A percentile compares a stretch with the other conserved stretches of the same genome.
phyloP scores from a whole-genome alignment of 352 stramenopile species.

The Phytopythium montanum region DNA sequence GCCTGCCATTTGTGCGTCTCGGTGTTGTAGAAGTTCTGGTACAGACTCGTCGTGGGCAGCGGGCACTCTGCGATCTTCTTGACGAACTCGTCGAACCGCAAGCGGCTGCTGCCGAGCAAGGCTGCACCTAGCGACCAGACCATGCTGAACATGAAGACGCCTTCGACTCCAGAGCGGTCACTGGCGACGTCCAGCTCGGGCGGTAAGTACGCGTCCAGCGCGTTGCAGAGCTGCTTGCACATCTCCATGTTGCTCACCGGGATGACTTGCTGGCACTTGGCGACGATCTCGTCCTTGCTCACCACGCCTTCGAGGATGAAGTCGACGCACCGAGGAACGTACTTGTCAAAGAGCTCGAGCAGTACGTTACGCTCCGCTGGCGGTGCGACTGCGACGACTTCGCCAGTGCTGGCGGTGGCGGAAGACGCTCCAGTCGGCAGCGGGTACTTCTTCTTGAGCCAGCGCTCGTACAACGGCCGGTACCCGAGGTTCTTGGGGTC shows the following conservation, averaged over 20 bases:
- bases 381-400: conserved; percentile 9
- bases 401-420: not conserved
- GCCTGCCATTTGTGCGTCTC: conserved; percentile 89
- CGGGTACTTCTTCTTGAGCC: conserved; percentile 89
- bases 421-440: conserved; percentile 17
- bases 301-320: conserved; percentile 92
- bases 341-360: conserved; percentile 93
- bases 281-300: conserved; percentile 84
- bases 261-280: conserved; percentile 92
- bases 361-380: conserved; percentile 51
- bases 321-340: conserved; percentile 89
- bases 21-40: conserved; percentile 89
- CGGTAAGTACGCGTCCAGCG: conserved; percentile 88
- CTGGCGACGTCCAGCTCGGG: conserved; percentile 38
- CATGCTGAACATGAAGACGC: conserved; percentile 92
- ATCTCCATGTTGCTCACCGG: conserved; percentile 94
- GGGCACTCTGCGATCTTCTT: conserved; percentile 78
- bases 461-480: conserved; percentile 93
- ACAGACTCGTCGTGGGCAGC: conserved; percentile 79
- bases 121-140: conserved; percentile 92
- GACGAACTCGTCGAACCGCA: conserved; percentile 91
- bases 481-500: conserved; percentile 96
- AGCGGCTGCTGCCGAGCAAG: conserved; percentile 71
- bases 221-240: conserved; percentile 93
- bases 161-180: conserved; percentile 79